Conservation (phyloP, 352 stramenopile species). For the Phytophthora macrochlamydospora region DNA sequence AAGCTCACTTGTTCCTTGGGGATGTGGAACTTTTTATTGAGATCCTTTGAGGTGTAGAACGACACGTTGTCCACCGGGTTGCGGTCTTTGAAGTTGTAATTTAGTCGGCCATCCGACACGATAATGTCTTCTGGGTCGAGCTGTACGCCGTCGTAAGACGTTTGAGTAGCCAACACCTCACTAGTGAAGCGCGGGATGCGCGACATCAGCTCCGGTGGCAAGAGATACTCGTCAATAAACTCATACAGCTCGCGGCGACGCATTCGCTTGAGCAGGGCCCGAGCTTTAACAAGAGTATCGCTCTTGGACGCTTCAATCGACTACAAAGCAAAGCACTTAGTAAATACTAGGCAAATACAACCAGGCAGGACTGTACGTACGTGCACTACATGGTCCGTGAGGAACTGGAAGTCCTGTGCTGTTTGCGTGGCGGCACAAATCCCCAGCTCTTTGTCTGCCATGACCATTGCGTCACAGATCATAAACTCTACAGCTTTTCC, state of each 20-base stretch:
- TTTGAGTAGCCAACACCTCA: constrained; percentile 65
- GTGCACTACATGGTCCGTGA: constrained; percentile 79
- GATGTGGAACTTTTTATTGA: constrained; percentile 74
- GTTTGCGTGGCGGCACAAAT: constrained; percentile 72
- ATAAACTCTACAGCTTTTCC: constrained; percentile 91
- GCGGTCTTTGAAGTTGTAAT: constrained; percentile 85
- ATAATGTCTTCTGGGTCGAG: constrained; percentile 83
- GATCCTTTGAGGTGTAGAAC: constrained; percentile 82
- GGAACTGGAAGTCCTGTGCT: constrained; percentile 71
- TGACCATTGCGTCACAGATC: constrained; percentile 88
- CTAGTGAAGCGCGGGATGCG: constrained; percentile 59
- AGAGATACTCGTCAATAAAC: constrained; percentile 84
- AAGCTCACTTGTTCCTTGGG: constrained; percentile 81
- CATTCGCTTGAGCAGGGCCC: constrained; percentile 74
- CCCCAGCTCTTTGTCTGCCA: constrained; percentile 73
- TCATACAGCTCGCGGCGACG: constrained; percentile 81
- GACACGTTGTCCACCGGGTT: constrained; percentile 86
- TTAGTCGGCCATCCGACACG: constrained; percentile 73
- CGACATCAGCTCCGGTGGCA: constrained; percentile 59
- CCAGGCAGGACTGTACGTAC: constrained; percentile 25
- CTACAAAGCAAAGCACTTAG: constrained; percentile 16
- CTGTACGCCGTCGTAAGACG: constrained; percentile 38
- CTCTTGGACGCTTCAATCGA: constrained; percentile 82
- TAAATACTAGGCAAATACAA: not conserved
- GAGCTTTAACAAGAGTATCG: constrained; percentile 46